A percentile compares a stretch with the other conserved stretches of the same genome.
Conservation (phyloP, 116 monocot species). For the Trichopus zeylanicus region DNA sequence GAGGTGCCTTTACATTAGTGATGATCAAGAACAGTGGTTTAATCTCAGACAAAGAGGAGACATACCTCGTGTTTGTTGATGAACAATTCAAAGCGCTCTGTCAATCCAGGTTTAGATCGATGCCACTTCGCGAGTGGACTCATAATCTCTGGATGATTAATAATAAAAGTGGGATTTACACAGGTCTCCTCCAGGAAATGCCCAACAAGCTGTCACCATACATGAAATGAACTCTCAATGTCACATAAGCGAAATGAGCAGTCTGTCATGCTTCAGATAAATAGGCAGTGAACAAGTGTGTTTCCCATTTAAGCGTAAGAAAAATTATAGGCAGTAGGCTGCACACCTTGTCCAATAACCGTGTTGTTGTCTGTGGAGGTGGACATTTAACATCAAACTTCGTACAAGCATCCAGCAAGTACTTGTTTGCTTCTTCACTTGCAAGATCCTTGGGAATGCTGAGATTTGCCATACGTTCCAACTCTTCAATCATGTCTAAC, state of each 20-base stretch:
- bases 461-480: slow-evolving; percentile 67
- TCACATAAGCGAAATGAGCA: background rate
- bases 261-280: too few species aligned
- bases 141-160: slow-evolving; percentile 95
- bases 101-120: slow-evolving; percentile 60
- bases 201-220: slow-evolving; percentile 66
- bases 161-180: slow-evolving; percentile 90
- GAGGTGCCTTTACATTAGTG: background rate
- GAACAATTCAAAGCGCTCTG: slow-evolving; percentile 95
- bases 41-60: background rate
- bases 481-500: slow-evolving; percentile 85
- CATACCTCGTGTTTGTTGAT: slow-evolving; percentile 92
- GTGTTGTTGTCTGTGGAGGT: slow-evolving; percentile 86
- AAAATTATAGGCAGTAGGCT: background rate
- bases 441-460: slow-evolving; percentile 82
- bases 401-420: slow-evolving; percentile 73
- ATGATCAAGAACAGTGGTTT: background rate
- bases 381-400: slow-evolving; percentile 93
- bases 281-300: too few species aligned
- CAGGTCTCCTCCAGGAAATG: slow-evolving; percentile 95
- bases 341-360: slow-evolving; percentile 78
- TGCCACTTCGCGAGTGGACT: slow-evolving; percentile 97
- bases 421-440: slow-evolving; percentile 77
- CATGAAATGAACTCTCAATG: slow-evolving; percentile 1
- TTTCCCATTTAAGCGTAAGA: background rate